phyloP scores from a whole-genome alignment of 192 early-diverging fungal species.

The Tieghemiomyces parasiticus region DNA sequence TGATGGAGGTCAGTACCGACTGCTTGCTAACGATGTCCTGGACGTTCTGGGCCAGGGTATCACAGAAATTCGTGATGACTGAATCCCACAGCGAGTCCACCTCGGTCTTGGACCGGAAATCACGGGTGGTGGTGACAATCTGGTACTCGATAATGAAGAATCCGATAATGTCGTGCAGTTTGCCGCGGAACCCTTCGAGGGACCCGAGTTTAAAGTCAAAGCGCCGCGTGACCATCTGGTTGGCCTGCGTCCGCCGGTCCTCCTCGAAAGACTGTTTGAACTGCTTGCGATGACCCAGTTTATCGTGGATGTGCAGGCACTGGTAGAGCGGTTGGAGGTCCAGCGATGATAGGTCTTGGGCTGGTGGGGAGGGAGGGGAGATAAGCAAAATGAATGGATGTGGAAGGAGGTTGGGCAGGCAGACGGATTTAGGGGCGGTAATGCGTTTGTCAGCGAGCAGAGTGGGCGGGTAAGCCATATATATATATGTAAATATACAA shows the following conservation, averaged over 20 bases:
- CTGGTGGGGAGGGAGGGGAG: not conserved
- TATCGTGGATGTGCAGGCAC: slow-evolving; percentile 91
- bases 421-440: too few relatives aligned
- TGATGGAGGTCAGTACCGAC: slow-evolving; percentile 56
- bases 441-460: too few relatives aligned
- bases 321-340: slow-evolving; percentile 93
- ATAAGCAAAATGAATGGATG: too few relatives aligned
- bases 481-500: too few relatives aligned
- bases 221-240: slow-evolving; percentile 58
- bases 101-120: slow-evolving; percentile 75
- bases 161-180: slow-evolving; percentile 83
- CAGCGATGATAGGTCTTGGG: slow-evolving; percentile 50
- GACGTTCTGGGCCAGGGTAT: slow-evolving; percentile 63
- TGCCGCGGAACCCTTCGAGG: slow-evolving; percentile 46
- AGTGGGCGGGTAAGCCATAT: too few relatives aligned
- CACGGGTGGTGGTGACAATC: slow-evolving; percentile 70
- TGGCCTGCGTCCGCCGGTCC: slow-evolving; percentile 78
- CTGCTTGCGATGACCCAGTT: slow-evolving; percentile 72
- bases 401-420: not conserved
- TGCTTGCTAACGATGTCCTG: slow-evolving; percentile 64
- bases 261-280: slow-evolving; percentile 81
- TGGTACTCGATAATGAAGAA: slow-evolving; percentile 93
- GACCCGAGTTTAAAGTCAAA: slow-evolving; percentile 53
- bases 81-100: slow-evolving; percentile 84
- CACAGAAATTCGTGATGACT: slow-evolving; percentile 64